A percentile compares a stretch with the other conserved stretches of the same genome.
These are phyloP conservation scores for Colletotrichum lupini DNA, from an alignment of 2,329 filamentous ascomycete species.

Conservation along the genomic window DNA sequence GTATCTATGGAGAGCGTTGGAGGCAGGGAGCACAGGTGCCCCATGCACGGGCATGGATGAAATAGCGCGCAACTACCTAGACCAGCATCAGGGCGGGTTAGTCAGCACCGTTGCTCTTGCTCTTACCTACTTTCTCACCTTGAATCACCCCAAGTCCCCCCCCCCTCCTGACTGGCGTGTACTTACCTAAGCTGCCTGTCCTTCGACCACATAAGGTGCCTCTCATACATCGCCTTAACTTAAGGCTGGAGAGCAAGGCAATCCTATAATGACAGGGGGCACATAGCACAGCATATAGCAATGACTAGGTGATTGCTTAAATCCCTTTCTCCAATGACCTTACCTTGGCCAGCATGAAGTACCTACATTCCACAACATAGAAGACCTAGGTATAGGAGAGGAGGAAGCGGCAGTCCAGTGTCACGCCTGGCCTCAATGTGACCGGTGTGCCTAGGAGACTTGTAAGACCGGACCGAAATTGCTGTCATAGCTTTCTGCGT, in stretches of 20 bases:
- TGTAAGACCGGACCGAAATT: not conserved
- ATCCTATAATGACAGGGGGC: too few species aligned
- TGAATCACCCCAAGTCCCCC: too few species aligned
- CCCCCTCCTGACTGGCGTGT: too few species aligned
- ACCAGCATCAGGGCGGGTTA: too few species aligned
- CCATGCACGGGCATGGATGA: not conserved
- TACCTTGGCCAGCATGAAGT: not conserved
- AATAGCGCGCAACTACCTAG: not conserved
- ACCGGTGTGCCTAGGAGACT: not conserved
- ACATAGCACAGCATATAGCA: too few species aligned
- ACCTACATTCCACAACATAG: not conserved
- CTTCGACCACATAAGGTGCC: not conserved
- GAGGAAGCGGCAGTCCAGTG: not conserved
- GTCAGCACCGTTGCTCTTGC: too few species aligned
- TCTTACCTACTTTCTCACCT: too few species aligned
- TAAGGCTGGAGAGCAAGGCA: too few species aligned
- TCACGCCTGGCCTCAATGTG: not conserved
- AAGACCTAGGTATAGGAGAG: not conserved
- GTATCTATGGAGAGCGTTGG: not conserved
- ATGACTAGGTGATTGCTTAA: too few species aligned
- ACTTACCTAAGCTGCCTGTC: slow-evolving; percentile 6
- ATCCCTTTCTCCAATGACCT: not conserved
- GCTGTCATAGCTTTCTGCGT: not conserved
- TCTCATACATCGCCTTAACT: too few species aligned
- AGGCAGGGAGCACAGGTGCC: not conserved